Conservation (phyloP, 129 eudicot species). For the Ambrosia trifida region DNA sequence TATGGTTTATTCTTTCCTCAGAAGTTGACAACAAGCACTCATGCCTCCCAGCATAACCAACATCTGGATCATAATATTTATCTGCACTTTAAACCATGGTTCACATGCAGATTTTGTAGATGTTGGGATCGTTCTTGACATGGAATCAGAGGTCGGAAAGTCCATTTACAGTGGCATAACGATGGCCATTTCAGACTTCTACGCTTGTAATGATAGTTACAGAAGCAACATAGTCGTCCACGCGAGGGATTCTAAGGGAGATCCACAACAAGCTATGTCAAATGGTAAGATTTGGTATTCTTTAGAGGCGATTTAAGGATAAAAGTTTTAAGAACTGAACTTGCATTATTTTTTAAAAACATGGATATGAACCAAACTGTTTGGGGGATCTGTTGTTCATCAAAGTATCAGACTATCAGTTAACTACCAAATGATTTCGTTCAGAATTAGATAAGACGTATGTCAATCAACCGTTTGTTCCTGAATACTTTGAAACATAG, state of each 20-base stretch:
- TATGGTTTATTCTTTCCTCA: background rate
- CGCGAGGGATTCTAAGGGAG: constrained; percentile 17
- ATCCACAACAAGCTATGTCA: background rate
- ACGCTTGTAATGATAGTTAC: background rate
- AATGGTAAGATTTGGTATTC: background rate
- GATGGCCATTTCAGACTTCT: constrained; percentile 18
- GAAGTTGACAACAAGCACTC: constrained; percentile 4
- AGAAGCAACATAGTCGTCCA: constrained; percentile 21
- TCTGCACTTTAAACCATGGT: constrained; percentile 8
- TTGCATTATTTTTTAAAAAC: no score
- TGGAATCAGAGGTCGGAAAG: constrained; percentile 17
- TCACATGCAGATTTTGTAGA: background rate
- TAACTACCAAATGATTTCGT: no score
- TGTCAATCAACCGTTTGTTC: no score
- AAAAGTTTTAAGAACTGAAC: no score
- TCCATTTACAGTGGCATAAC: constrained; percentile 18
- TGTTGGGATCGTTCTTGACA: constrained; percentile 17
- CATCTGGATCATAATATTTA: constrained; percentile 6
- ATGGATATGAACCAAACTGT: no score
- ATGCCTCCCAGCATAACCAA: background rate
- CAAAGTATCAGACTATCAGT: no score
- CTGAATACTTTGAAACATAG: no score
- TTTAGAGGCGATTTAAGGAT: no score
- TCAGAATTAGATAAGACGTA: no score
- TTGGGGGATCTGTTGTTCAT: no score